phyloP scores from a whole-genome alignment of 139 green algal genomes.

The Desmodesmus armatus region DNA sequence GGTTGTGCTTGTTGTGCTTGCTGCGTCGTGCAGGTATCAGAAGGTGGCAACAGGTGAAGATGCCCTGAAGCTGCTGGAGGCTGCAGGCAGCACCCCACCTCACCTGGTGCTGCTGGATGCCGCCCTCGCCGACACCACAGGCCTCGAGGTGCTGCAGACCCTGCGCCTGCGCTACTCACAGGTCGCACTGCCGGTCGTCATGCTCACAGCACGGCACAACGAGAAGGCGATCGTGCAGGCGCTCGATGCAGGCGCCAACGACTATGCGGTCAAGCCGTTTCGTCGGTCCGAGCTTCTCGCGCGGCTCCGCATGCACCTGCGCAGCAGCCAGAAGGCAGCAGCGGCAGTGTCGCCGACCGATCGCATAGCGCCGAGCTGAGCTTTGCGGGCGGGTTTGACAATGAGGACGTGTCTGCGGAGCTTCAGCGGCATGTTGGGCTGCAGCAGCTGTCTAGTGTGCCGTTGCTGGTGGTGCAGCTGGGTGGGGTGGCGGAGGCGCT shows the following conservation, averaged over 20 bases:
- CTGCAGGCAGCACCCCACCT: conserved; percentile 29
- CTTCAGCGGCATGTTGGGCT: conserved; percentile 7
- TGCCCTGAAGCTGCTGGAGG: conserved; percentile 42
- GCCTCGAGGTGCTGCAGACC: conserved; percentile 51
- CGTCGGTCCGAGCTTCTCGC: conserved; percentile 60
- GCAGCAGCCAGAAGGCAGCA: conserved; percentile 31
- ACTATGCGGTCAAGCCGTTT: conserved; percentile 71
- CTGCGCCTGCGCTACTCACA: conserved; percentile 51
- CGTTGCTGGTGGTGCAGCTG: conserved; percentile 20
- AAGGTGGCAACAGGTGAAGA: conserved; percentile 50
- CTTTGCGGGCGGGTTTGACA: background rate
- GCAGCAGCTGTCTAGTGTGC: background rate
- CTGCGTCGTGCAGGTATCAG: conserved; percentile 31
- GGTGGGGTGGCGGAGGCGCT: background rate
- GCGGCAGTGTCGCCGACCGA: background rate
- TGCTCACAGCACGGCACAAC: conserved; percentile 59
- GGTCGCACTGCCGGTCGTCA: conserved; percentile 58
- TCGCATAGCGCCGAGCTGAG: no score
- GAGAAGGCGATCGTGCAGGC: conserved; percentile 57
- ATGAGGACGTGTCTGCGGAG: conserved; percentile 1
- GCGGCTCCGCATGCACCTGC: conserved; percentile 64
- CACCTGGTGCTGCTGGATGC: conserved; percentile 62
- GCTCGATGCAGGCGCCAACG: conserved; percentile 60
- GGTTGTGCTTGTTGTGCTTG: background rate
- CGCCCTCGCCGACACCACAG: conserved; percentile 55